phyloP scores from a whole-genome alignment of 805 yeast genomes.

The Tanozyma kutaoensis region DNA sequence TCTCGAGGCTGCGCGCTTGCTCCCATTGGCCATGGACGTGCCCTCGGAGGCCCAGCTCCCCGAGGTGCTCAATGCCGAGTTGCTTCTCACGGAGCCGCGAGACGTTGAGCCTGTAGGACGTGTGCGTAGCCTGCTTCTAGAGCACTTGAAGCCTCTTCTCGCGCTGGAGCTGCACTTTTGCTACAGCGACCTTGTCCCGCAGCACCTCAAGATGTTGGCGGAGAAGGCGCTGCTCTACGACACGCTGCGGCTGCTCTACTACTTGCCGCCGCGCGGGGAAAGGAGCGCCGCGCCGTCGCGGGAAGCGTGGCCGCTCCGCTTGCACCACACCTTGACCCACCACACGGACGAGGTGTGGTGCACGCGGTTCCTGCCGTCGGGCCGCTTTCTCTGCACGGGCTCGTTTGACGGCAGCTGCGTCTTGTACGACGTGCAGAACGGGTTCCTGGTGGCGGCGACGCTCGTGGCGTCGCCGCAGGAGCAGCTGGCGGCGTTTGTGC shows the following conservation, averaged over 20 bases:
- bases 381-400: constrained; percentile 64
- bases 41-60: constrained; percentile 1
- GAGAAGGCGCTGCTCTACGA: neutral
- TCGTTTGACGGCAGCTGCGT: constrained; percentile 53
- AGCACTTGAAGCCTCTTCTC: neutral
- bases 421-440: constrained; percentile 49
- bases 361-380: constrained; percentile 64
- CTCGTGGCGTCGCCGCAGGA: constrained; percentile 14
- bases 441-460: constrained; percentile 17
- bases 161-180: neutral
- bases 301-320: constrained; percentile 30
- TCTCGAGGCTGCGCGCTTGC: constrained; percentile 3
- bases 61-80: constrained; percentile 1
- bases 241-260: constrained; percentile 1
- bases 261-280: constrained; percentile 5
- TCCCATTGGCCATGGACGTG: constrained; percentile 4
- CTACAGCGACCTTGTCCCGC: neutral
- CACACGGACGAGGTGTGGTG: constrained; percentile 80
- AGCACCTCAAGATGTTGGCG: neutral
- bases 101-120: neutral
- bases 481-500: constrained; percentile 15
- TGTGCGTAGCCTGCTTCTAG: neutral
- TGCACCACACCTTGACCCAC: constrained; percentile 30
- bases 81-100: constrained; percentile 1
- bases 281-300: neutral